Evolutionary conservation across 306 rosid genomes (phyloP).

Genomic region (Medicago ruthenica): DNA sequence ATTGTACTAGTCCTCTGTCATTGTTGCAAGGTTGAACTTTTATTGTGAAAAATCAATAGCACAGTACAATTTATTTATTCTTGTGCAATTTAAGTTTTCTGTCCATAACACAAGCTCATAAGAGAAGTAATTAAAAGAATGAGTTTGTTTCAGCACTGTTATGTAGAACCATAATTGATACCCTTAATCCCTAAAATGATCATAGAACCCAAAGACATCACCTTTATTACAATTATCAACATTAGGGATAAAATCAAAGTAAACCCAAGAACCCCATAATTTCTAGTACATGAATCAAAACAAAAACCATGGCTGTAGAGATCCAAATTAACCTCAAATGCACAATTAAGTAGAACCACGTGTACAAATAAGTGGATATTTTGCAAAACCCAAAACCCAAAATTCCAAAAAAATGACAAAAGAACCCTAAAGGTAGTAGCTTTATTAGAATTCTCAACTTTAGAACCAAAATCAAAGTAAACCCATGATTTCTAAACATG

Average conservation of each 20-base stretch:
- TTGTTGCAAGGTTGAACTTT: too few relatives aligned
- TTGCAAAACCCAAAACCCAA: background rate
- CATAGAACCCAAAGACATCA: background rate
- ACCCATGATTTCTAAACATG: background rate
- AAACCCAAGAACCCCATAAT: background rate
- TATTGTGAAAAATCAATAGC: too few relatives aligned
- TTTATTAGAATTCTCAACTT: background rate
- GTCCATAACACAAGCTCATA: too few relatives aligned
- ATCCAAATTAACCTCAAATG: too few relatives aligned
- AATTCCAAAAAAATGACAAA: background rate
- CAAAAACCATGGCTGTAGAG: background rate
- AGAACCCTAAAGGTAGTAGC: background rate
- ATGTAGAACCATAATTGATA: background rate
- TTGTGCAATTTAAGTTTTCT: too few relatives aligned
- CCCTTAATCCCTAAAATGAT: background rate
- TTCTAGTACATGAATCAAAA: background rate
- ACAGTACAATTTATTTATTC: too few relatives aligned
- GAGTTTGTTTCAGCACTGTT: background rate
- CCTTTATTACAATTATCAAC: background rate
- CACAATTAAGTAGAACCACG: too few relatives aligned
- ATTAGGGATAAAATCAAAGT: constrained; percentile 5
- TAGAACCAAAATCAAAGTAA: constrained; percentile 16
- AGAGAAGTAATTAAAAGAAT: background rate
- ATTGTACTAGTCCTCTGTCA: too few relatives aligned
- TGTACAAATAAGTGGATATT: background rate